Percentiles rank a stretch among this genome's conserved stretches.
phyloP scores from a whole-genome alignment of 768 basidiomycete genomes.

The Infundibulicybe gibba region DNA sequence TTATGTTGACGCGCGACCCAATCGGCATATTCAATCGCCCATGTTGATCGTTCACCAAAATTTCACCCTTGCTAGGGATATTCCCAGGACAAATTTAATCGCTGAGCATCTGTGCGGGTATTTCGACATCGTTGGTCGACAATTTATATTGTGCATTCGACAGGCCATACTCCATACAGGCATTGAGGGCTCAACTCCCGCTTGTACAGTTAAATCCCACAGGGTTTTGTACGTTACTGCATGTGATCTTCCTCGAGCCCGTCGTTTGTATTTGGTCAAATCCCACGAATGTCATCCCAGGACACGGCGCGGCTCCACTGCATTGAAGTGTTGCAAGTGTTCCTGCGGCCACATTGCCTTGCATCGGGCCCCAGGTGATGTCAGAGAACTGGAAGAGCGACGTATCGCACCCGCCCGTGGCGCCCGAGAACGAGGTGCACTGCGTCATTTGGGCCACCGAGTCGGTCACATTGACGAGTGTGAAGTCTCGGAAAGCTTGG shows the following conservation, averaged over 20 bases:
- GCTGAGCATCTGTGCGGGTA: too few species aligned
- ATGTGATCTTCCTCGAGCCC: slow-evolving; percentile 11
- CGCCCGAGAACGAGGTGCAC: slow-evolving; percentile 27
- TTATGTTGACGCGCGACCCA: too few species aligned
- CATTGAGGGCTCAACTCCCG: neutral
- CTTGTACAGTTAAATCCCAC: slow-evolving; percentile 20
- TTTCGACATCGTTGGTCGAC: too few species aligned
- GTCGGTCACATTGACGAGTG: slow-evolving; percentile 14
- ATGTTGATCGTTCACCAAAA: too few species aligned
- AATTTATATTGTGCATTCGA: too few species aligned
- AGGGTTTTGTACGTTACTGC: slow-evolving; percentile 16
- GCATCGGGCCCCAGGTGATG: slow-evolving; percentile 24
- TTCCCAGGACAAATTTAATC: too few species aligned
- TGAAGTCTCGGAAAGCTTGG: slow-evolving; percentile 21
- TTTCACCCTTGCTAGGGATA: too few species aligned
- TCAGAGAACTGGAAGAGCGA: slow-evolving; percentile 28
- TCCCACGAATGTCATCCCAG: slow-evolving; percentile 15
- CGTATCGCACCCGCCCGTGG: slow-evolving; percentile 28
- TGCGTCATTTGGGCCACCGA: slow-evolving; percentile 18
- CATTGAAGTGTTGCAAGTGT: slow-evolving; percentile 24
- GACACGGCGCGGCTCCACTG: slow-evolving; percentile 27
- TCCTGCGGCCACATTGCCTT: slow-evolving; percentile 16
- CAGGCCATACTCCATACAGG: too few species aligned
- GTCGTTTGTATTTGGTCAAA: slow-evolving; percentile 14
- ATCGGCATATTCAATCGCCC: too few species aligned